phyloP scores from a whole-genome alignment of 2,329 filamentous ascomycete genomes.

The Aspergillus ochraceoroseus region DNA sequence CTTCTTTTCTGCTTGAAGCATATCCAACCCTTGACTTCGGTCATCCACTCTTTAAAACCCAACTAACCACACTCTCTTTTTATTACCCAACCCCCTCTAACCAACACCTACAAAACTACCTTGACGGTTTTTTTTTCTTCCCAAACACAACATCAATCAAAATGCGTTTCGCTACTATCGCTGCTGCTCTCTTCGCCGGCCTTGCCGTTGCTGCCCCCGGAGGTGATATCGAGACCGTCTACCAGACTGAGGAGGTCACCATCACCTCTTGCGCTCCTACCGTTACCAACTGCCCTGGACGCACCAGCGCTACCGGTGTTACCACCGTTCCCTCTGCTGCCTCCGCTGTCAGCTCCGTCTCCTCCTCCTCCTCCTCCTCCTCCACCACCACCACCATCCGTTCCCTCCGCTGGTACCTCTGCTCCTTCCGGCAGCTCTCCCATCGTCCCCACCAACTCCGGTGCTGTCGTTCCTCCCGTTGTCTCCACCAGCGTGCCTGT shows the following conservation, averaged over 20 bases:
- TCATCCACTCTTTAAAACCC: constrained; percentile 41
- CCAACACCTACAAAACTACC: constrained; percentile 23
- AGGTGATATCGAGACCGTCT: constrained; percentile 46
- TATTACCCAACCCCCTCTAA: constrained; percentile 27
- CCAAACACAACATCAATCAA: constrained; percentile 30
- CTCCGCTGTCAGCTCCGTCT: constrained; percentile 7
- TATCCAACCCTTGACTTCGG: constrained; percentile 40
- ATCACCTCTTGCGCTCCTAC: constrained; percentile 58
- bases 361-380: constrained; percentile 4
- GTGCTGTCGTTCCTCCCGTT: neutral
- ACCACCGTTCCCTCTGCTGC: neutral
- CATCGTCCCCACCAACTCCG: constrained; percentile 3
- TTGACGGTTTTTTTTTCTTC: constrained; percentile 32
- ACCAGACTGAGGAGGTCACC: constrained; percentile 56
- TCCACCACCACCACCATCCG: neutral
- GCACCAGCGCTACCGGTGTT: constrained; percentile 24
- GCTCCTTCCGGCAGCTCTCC: constrained; percentile 10
- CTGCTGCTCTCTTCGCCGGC: constrained; percentile 42
- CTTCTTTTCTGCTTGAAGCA: constrained; percentile 33
- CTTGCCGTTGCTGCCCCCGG: constrained; percentile 38
- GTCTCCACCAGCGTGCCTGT: constrained; percentile 10
- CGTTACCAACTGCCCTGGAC: constrained; percentile 56
- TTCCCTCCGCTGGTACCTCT: neutral
- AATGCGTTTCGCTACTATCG: constrained; percentile 44
- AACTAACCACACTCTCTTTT: neutral